These are phyloP conservation scores for Colletotrichum sojae DNA, from an alignment of 2,329 filamentous ascomycete species.

Conservation along the genomic window DNA sequence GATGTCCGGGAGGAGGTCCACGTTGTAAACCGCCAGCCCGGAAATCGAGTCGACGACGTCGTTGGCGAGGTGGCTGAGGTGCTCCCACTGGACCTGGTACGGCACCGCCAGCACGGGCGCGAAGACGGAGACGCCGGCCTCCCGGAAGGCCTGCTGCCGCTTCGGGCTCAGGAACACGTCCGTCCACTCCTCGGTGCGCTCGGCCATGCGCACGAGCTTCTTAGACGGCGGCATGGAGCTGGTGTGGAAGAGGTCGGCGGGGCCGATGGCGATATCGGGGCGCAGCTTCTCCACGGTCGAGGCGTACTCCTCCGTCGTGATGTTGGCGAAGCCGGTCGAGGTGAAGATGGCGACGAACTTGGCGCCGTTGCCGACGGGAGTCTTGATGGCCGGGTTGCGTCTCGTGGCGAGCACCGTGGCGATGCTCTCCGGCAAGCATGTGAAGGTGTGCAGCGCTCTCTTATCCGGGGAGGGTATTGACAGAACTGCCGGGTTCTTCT, in stretches of 20 bases:
- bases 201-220: slow-evolving; percentile 85
- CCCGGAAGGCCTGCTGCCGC: slow-evolving; percentile 49
- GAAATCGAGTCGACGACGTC: slow-evolving; percentile 72
- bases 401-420: slow-evolving; percentile 83
- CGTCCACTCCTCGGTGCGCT: slow-evolving; percentile 88
- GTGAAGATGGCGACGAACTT: slow-evolving; percentile 84
- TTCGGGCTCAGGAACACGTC: slow-evolving; percentile 72
- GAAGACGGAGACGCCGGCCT: slow-evolving; percentile 63
- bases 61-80: slow-evolving; percentile 79
- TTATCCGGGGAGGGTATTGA: slow-evolving; percentile 53
- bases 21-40: slow-evolving; percentile 84
- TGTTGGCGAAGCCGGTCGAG: slow-evolving; percentile 84
- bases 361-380: slow-evolving; percentile 79
- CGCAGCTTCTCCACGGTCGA: slow-evolving; percentile 74
- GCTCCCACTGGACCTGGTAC: slow-evolving; percentile 82
- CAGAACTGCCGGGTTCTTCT: slow-evolving; percentile 62
- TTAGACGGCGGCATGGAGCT: slow-evolving; percentile 74
- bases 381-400: slow-evolving; percentile 80
- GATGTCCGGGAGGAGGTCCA: slow-evolving; percentile 77
- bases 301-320: slow-evolving; percentile 79
- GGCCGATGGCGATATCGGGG: slow-evolving; percentile 84
- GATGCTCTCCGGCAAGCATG: slow-evolving; percentile 75
- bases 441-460: slow-evolving; percentile 81
- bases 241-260: slow-evolving; percentile 77
- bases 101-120: slow-evolving; percentile 82